Conservation (phyloP, 2,329 filamentous ascomycete species). For the Colletotrichum sp. region DNA sequence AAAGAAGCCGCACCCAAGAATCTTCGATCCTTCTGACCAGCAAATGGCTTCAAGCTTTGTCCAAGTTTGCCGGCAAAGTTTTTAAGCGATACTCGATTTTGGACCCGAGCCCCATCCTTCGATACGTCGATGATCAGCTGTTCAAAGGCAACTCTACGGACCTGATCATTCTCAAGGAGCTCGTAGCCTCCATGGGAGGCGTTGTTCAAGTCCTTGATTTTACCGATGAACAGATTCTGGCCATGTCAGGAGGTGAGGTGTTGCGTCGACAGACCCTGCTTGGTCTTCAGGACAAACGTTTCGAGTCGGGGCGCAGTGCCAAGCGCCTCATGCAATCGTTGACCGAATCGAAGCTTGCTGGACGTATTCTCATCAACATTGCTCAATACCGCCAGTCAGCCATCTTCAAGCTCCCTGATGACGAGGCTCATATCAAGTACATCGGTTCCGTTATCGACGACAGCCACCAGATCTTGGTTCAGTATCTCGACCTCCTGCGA, state of each 20-base stretch:
- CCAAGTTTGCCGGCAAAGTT: conserved; percentile 88
- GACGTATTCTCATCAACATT: conserved; percentile 85
- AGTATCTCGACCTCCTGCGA: conserved; percentile 89
- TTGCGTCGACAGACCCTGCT: conserved; percentile 82
- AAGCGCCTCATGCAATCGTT: conserved; percentile 82
- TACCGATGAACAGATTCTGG: conserved; percentile 84
- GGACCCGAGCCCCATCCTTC: conserved; percentile 83
- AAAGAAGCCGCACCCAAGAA: conserved; percentile 66
- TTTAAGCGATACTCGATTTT: conserved; percentile 87
- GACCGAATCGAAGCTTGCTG: conserved; percentile 77
- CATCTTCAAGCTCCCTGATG: conserved; percentile 74
- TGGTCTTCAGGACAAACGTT: conserved; percentile 81
- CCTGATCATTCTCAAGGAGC: conserved; percentile 87
- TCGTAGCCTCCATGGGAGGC: conserved; percentile 92
- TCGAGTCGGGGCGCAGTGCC: conserved; percentile 76
- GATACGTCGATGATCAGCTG: conserved; percentile 88
- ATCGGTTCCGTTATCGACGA: conserved; percentile 89
- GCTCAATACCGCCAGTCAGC: conserved; percentile 91
- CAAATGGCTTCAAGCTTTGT: conserved; percentile 88
- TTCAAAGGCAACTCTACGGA: conserved; percentile 85
- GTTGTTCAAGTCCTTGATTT: conserved; percentile 87
- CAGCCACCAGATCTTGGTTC: conserved; percentile 81
- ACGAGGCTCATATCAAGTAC: conserved; percentile 84
- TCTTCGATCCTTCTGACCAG: conserved; percentile 77
- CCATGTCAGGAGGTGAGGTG: conserved; percentile 84